These are phyloP conservation scores for Botrytis byssoidea DNA, from an alignment of 2,329 filamentous ascomycete genomes.

Conservation along the genomic window DNA sequence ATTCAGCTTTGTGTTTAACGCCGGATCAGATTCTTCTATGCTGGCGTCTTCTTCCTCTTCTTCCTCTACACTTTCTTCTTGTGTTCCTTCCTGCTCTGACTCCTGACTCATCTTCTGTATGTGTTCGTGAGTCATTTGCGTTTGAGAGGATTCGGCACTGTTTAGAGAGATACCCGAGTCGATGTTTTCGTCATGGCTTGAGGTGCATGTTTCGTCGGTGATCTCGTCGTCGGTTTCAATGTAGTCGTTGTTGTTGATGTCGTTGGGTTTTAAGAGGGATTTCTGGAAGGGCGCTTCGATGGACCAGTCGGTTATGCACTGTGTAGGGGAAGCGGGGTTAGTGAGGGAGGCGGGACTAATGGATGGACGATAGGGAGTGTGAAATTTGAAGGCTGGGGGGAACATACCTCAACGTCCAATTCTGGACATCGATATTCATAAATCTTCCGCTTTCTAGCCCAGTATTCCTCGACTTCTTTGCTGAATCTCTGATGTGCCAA, in stretches of 20 bases:
- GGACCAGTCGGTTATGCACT: constrained; percentile 6
- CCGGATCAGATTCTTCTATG: not conserved
- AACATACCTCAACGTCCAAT: not conserved
- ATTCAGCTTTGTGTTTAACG: not conserved
- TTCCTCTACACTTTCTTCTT: not conserved
- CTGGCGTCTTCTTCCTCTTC: not conserved
- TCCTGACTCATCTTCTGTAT: not conserved
- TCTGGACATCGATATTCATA: not conserved
- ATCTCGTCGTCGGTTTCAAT: not conserved
- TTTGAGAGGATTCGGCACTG: not conserved
- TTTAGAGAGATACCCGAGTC: not conserved
- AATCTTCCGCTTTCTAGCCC: not conserved
- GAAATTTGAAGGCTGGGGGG: not conserved
- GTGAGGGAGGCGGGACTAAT: not conserved
- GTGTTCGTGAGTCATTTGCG: not conserved
- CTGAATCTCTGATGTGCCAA: not conserved
- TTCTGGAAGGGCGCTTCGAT: constrained; percentile 1
- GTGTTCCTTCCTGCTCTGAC: not conserved
- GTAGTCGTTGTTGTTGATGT: not conserved
- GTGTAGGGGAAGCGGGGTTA: fast-evolving
- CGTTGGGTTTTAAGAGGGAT: not conserved
- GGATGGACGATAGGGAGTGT: not conserved
- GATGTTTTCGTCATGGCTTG: not conserved
- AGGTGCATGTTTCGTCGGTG: fast-evolving
- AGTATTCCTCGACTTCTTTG: not conserved